These are phyloP conservation scores for Hericium coralloides DNA, from an alignment of 768 basidiomycete species.

Conservation along the genomic window DNA sequence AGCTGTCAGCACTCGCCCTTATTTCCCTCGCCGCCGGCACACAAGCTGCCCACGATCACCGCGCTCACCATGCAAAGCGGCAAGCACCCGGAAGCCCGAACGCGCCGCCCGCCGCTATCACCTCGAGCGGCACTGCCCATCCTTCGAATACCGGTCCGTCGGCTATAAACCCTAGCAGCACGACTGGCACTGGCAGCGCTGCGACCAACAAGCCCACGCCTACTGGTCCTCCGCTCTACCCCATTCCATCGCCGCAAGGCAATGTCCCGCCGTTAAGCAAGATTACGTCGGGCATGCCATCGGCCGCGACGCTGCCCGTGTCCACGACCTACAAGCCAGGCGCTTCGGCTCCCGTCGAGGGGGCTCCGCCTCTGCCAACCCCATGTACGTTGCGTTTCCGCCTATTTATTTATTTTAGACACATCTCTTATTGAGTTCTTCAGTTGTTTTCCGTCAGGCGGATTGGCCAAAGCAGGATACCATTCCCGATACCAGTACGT, in stretches of 20 bases:
- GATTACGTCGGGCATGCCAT: conserved; percentile 58
- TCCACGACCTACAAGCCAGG: conserved; percentile 50
- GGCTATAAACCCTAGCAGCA: too few species aligned
- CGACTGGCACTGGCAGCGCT: too few species aligned
- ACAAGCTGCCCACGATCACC: neutral
- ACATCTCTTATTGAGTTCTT: conserved; percentile 1
- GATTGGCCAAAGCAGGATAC: conserved; percentile 60
- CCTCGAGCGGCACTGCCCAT: too few species aligned
- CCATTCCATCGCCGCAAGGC: neutral
- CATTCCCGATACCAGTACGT: conserved; percentile 48
- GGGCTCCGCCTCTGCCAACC: conserved; percentile 59
- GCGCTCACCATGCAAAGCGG: too few species aligned
- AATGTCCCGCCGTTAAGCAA: conserved; percentile 47
- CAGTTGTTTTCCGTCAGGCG: conserved; percentile 36
- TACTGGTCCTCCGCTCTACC: neutral
- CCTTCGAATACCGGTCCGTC: too few species aligned
- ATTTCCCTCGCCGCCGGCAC: conserved; percentile 14
- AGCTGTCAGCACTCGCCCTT: conserved; percentile 17
- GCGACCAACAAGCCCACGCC: too few species aligned
- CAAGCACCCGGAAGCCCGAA: too few species aligned
- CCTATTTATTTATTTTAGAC: neutral
- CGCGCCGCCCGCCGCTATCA: too few species aligned
- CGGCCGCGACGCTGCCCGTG: conserved; percentile 37
- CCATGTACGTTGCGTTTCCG: conserved; percentile 34
- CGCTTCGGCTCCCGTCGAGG: conserved; percentile 49